phyloP scores from a whole-genome alignment of 2,329 filamentous ascomycete species.

The Cercospora citrullina region DNA sequence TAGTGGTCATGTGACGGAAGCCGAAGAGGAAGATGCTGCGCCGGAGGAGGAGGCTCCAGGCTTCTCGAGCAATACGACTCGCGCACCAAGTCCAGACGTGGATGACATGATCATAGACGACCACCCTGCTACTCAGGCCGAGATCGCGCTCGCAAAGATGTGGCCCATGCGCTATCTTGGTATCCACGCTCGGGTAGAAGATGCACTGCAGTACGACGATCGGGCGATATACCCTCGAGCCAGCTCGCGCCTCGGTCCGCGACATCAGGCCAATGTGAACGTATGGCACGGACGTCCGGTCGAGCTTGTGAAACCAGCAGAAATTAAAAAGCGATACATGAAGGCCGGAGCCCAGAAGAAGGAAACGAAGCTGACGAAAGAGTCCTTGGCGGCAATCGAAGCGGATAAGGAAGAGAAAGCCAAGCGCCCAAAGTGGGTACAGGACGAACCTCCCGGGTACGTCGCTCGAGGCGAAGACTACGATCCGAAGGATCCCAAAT shows the following conservation, averaged over 20 bases:
- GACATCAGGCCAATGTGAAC: conserved; percentile 83
- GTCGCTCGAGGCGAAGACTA: conserved; percentile 79
- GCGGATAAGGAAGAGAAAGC: conserved; percentile 77
- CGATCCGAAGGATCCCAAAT: conserved; percentile 68
- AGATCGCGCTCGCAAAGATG: conserved; percentile 86
- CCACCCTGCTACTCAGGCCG: conserved; percentile 71
- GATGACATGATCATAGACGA: conserved; percentile 58
- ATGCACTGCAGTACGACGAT: conserved; percentile 95
- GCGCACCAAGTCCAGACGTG: conserved; percentile 51
- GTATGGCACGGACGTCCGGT: conserved; percentile 85
- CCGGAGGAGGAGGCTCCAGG: conserved; percentile 65
- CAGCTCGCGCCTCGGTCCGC: conserved; percentile 84
- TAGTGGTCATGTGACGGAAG: conserved; percentile 54
- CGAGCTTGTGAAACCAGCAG: conserved; percentile 84
- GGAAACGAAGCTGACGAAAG: conserved; percentile 74
- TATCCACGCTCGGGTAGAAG: conserved; percentile 91
- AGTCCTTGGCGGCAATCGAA: conserved; percentile 75
- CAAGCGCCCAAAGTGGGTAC: conserved; percentile 86
- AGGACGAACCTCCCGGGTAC: conserved; percentile 87
- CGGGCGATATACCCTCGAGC: conserved; percentile 89
- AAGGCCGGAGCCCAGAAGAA: conserved; percentile 66
- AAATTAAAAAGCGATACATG: conserved; percentile 75
- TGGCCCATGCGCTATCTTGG: conserved; percentile 97
- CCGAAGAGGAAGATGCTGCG: conserved; percentile 64
- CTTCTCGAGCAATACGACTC: conserved; percentile 61